A percentile compares a stretch with the other conserved stretches of the same genome.
Evolutionary conservation across 2,329 filamentous ascomycete genomes (phyloP).

Genomic region (Phyllachora maydis): DNA sequence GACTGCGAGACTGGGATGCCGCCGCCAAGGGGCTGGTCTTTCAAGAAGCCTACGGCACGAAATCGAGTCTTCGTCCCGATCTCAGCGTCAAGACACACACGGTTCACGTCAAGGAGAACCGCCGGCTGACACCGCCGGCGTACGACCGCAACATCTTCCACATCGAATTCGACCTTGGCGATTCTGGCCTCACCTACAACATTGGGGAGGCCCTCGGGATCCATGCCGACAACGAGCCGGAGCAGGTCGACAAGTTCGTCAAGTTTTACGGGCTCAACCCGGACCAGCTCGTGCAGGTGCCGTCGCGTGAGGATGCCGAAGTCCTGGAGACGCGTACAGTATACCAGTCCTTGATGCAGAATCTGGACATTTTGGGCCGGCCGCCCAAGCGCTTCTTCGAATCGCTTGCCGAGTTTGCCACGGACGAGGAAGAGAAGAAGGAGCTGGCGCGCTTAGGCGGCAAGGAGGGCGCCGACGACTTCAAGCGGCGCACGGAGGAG

Average conservation of each 20-base stretch:
- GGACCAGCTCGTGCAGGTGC: slow-evolving; percentile 76
- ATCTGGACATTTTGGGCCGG: slow-evolving; percentile 90
- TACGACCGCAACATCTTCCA: slow-evolving; percentile 99
- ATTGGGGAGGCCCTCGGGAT: slow-evolving; percentile 95
- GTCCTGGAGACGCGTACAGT: slow-evolving; percentile 76
- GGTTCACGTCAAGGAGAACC: slow-evolving; percentile 86
- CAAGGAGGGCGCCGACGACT: slow-evolving; percentile 65
- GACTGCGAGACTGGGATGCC: slow-evolving; percentile 58
- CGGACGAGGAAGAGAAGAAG: slow-evolving; percentile 63
- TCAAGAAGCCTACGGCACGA: slow-evolving; percentile 79
- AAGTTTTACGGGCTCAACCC: slow-evolving; percentile 69
- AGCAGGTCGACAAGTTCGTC: slow-evolving; percentile 69
- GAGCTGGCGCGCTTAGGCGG: slow-evolving; percentile 58
- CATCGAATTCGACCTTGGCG: slow-evolving; percentile 91
- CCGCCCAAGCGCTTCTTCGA: slow-evolving; percentile 98
- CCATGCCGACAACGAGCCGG: slow-evolving; percentile 78
- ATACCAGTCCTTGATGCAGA: slow-evolving; percentile 78
- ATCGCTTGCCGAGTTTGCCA: slow-evolving; percentile 66
- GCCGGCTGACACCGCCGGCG: slow-evolving; percentile 64
- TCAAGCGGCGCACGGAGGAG: slow-evolving; percentile 80
- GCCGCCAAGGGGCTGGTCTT: slow-evolving; percentile 78
- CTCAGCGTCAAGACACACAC: slow-evolving; percentile 68
- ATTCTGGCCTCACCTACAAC: slow-evolving; percentile 83
- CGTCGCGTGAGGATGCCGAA: slow-evolving; percentile 55
- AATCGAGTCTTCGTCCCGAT: slow-evolving; percentile 60